Evolutionary conservation across 345 rosid genomes (phyloP).

Genomic region (Brassica napus): DNA sequence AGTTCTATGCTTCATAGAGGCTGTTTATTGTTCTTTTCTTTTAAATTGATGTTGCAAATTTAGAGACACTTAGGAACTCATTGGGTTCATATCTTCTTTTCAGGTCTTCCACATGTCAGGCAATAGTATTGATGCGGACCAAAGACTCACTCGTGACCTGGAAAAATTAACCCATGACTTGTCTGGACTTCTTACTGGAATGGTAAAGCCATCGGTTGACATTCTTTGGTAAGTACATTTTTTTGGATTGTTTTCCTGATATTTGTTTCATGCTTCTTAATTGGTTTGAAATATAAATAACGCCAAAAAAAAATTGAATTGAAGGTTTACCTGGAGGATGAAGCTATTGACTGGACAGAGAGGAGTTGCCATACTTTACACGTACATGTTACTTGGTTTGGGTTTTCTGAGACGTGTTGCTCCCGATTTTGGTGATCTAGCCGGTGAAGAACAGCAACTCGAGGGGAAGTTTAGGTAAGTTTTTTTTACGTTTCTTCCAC

Average conservation of each 20-base stretch:
- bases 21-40: conserved; percentile 2
- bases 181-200: conserved; percentile 92
- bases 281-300: neutral
- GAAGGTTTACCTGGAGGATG: conserved; percentile 99
- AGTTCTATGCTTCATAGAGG: conserved; percentile 15
- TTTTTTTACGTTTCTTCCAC: neutral
- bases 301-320: neutral
- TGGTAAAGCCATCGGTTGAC: conserved; percentile 98
- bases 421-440: conserved; percentile 92
- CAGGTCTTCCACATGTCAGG: conserved; percentile 91
- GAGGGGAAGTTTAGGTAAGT: conserved; percentile 93
- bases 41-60: conserved; percentile 9
- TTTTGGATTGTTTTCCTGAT: neutral
- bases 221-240: conserved; percentile 74
- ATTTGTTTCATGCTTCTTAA: neutral
- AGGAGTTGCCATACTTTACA: conserved; percentile 91
- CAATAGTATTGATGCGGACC: conserved; percentile 91
- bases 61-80: conserved; percentile 10
- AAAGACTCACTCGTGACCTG: conserved; percentile 91
- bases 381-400: conserved; percentile 91
- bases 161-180: conserved; percentile 83
- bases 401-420: conserved; percentile 88
- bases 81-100: conserved; percentile 21
- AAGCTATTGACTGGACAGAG: conserved; percentile 89
- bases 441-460: conserved; percentile 81